A percentile compares a stretch with the other conserved stretches of the same genome.
Conservation (phyloP, 2,329 filamentous ascomycete species). For the Cladosporium sp. region DNA sequence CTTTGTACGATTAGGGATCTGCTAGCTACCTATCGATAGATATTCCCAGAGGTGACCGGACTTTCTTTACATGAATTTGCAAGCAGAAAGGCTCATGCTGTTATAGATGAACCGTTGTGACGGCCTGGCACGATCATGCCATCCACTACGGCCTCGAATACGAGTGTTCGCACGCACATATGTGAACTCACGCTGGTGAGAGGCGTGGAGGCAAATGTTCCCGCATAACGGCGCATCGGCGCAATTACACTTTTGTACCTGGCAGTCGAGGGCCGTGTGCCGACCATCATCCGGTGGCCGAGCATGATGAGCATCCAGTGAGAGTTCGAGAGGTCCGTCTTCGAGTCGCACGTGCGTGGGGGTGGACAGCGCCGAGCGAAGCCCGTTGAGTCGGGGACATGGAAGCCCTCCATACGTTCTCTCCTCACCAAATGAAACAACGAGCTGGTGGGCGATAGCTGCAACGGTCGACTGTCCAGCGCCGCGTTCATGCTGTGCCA, state of each 20-base stretch:
- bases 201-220: background rate
- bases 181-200: background rate
- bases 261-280: background rate
- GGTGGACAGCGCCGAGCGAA: background rate
- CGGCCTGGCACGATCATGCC: background rate
- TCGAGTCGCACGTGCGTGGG: constrained; percentile 8
- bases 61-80: too few species aligned
- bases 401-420: constrained; percentile 1
- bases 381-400: background rate
- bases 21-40: background rate
- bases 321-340: background rate
- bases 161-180: background rate
- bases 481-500: background rate
- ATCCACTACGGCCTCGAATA: background rate
- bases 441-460: background rate
- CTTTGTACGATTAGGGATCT: background rate
- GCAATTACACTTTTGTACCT: constrained; percentile 11
- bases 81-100: too few species aligned
- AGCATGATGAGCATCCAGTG: background rate
- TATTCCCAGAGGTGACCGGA: too few species aligned
- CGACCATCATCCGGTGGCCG: constrained; percentile 2
- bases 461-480: background rate
- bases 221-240: background rate
- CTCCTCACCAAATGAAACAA: constrained; percentile 1
- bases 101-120: too few species aligned